These are phyloP conservation scores for Leishmania major DNA, from an alignment of 208 protist species.

Conservation along the genomic window DNA sequence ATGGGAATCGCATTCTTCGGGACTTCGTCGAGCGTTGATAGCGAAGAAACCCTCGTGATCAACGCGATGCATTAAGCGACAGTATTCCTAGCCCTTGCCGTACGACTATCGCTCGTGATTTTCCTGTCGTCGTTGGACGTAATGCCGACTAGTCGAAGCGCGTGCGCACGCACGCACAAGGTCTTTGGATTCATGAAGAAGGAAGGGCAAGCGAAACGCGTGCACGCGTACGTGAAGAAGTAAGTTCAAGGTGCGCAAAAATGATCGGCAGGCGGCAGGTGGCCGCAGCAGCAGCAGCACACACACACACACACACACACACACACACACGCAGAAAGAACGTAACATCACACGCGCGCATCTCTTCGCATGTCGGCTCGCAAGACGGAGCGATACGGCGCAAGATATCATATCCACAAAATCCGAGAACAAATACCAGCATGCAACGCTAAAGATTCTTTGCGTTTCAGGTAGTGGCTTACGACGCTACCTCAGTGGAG, in stretches of 20 bases:
- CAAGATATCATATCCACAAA: neutral
- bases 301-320: neutral
- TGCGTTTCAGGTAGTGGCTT: neutral
- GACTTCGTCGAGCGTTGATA: neutral
- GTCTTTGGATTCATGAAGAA: neutral
- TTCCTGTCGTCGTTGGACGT: neutral
- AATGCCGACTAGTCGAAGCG: neutral
- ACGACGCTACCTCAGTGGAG: conserved; percentile 33
- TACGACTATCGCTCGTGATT: neutral
- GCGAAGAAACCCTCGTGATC: neutral
- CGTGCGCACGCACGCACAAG: neutral
- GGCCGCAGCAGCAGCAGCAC: too few species aligned
- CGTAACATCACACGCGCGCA: neutral
- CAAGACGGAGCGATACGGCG: neutral
- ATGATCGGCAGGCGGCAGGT: too few species aligned
- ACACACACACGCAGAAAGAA: neutral
- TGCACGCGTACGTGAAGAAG: neutral
- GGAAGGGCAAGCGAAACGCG: neutral
- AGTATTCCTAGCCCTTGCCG: neutral
- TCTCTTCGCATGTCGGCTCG: neutral
- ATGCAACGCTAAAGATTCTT: neutral
- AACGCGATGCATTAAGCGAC: neutral
- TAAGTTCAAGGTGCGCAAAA: neutral
- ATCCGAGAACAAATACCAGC: neutral
- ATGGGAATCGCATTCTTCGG: neutral